Conservation (phyloP, 176 grass and related monocot species). For the Musa beccarii region DNA sequence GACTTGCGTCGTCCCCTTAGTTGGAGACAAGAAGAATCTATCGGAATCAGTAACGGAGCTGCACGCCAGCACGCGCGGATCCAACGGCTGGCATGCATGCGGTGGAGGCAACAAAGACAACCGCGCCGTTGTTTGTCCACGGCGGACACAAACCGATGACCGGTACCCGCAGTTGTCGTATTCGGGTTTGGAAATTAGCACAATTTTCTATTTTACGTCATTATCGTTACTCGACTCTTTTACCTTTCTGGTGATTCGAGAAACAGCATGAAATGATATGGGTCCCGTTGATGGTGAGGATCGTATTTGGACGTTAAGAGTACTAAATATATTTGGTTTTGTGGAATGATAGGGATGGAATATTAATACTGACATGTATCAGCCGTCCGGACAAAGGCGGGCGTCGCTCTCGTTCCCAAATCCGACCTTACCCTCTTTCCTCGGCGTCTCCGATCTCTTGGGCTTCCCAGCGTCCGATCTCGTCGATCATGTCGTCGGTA, state of each 20-base stretch:
- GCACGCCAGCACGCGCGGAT: not conserved
- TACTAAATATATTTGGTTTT: too few species aligned
- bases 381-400: not conserved
- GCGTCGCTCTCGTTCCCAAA: not conserved
- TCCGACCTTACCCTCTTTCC: not conserved
- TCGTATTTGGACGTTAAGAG: too few species aligned
- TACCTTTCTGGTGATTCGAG: too few species aligned
- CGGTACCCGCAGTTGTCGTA: too few species aligned
- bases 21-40: too few species aligned
- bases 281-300: too few species aligned
- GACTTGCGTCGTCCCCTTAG: too few species aligned
- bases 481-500: conserved; percentile 35
- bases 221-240: rapidly evolving
- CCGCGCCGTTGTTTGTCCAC: not conserved
- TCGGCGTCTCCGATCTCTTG: not conserved
- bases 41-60: too few species aligned
- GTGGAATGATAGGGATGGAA: not conserved
- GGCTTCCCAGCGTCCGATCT: conserved; percentile 12
- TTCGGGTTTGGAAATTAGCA: too few species aligned
- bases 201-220: too few species aligned
- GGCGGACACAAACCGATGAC: too few species aligned
- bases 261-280: too few species aligned
- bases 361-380: not conserved
- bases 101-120: not conserved
- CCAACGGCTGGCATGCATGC: not conserved